phyloP scores from a whole-genome alignment of 1,139 yeast genomes.

The Hyphopichia fennica region DNA sequence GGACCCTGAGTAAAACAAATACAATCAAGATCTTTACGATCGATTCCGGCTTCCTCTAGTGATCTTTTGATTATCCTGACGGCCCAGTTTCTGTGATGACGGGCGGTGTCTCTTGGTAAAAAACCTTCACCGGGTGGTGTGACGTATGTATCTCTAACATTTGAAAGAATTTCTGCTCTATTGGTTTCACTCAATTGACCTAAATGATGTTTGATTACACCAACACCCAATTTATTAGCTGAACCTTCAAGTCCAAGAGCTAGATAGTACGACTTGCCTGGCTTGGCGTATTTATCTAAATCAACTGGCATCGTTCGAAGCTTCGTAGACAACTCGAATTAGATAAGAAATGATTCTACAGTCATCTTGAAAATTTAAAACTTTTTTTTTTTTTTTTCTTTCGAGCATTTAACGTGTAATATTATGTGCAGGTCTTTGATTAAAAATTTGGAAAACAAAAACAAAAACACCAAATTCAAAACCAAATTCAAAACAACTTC shows the following conservation, averaged over 20 bases:
- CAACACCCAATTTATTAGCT: constrained; percentile 94
- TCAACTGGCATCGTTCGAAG: constrained; percentile 27
- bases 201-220: constrained; percentile 71
- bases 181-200: constrained; percentile 54
- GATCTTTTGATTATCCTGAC: constrained; percentile 73
- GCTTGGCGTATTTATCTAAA: constrained; percentile 38
- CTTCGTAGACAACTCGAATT: no score
- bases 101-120: constrained; percentile 91
- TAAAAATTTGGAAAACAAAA: not conserved
- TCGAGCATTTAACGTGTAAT: constrained; percentile 7
- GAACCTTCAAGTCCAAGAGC: constrained; percentile 96
- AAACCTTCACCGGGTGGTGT: constrained; percentile 99
- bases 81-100: constrained; percentile 97
- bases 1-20: constrained; percentile 98
- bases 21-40: constrained; percentile 68
- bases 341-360: no score
- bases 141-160: constrained; percentile 89
- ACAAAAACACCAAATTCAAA: not conserved
- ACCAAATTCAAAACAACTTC: not conserved
- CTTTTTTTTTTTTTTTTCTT: constrained; percentile 1
- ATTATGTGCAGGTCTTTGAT: constrained; percentile 1
- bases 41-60: constrained; percentile 60
- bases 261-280: constrained; percentile 53
- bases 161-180: constrained; percentile 75
- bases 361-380: not conserved